Evolutionary conservation across 208 protist genomes (phyloP).

Genomic region (Endotrypanum monterogeii): DNA sequence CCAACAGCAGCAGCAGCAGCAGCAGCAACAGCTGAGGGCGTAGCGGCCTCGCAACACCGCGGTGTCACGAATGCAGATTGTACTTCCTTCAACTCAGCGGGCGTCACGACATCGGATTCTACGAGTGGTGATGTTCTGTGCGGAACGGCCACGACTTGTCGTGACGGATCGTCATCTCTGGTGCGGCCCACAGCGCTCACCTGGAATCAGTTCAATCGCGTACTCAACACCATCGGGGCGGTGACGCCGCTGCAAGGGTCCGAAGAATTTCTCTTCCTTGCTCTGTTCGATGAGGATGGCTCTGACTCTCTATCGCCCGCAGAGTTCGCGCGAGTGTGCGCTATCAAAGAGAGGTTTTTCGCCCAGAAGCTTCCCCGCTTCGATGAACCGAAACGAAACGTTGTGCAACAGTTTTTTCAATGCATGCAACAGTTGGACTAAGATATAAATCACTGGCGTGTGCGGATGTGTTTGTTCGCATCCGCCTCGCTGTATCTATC

Average conservation of each 20-base stretch:
- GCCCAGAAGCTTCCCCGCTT: constrained; percentile 49
- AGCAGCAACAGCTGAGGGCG: too few relatives aligned
- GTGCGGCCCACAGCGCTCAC: constrained; percentile 47
- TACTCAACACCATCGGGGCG: constrained; percentile 32
- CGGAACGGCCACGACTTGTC: neutral
- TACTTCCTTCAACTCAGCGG: neutral
- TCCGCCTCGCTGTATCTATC: neutral
- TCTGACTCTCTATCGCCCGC: constrained; percentile 59
- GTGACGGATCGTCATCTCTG: constrained; percentile 6
- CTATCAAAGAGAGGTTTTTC: constrained; percentile 51
- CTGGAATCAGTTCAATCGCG: constrained; percentile 50
- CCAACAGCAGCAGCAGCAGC: neutral
- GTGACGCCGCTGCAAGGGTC: constrained; percentile 37
- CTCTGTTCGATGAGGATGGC: constrained; percentile 55
- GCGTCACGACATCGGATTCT: neutral
- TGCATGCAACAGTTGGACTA: constrained; percentile 82
- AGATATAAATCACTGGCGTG: neutral
- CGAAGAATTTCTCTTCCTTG: constrained; percentile 49
- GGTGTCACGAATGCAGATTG: neutral
- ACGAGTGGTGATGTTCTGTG: neutral
- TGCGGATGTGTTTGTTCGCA: neutral
- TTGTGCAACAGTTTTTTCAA: constrained; percentile 66
- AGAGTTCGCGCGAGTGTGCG: constrained; percentile 58
- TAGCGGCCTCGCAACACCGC: neutral
- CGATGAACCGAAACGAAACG: constrained; percentile 48